phyloP scores from a whole-genome alignment of 1,284 basidiomycete genomes.

The Cryptococcus depauperatus region DNA sequence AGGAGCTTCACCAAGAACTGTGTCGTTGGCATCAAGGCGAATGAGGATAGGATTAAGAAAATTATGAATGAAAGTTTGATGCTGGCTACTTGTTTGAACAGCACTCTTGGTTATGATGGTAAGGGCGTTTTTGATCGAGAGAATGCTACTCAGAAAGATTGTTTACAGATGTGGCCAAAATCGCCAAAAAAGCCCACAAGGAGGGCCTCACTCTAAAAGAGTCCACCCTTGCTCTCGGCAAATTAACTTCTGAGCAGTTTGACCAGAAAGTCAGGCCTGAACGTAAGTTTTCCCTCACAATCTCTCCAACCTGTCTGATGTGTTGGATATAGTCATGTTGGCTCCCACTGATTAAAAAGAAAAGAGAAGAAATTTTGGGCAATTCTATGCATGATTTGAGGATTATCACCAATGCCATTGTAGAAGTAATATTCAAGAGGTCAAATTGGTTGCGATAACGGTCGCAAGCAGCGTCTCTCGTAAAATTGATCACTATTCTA shows the following conservation, averaged over 20 bases:
- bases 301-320: constrained; percentile 10
- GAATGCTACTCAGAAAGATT: too few relatives aligned
- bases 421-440: too few relatives aligned
- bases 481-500: too few relatives aligned
- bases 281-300: constrained; percentile 35
- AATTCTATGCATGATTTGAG: too few relatives aligned
- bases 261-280: constrained; percentile 93
- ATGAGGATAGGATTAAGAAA: constrained; percentile 82
- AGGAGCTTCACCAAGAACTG: constrained; percentile 96
- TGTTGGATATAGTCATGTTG: constrained; percentile 37
- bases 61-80: constrained; percentile 92
- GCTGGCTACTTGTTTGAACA: constrained; percentile 52
- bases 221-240: constrained; percentile 79
- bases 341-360: constrained; percentile 44
- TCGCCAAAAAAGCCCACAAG: constrained; percentile 98
- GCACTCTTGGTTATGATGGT: constrained; percentile 33
- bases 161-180: constrained; percentile 82
- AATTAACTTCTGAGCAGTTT: constrained; percentile 85
- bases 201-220: constrained; percentile 94
- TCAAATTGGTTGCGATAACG: too few relatives aligned
- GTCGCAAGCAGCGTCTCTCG: too few relatives aligned
- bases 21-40: constrained; percentile 86
- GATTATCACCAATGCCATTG: too few relatives aligned
- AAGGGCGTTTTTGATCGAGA: too few relatives aligned
- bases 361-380: too few relatives aligned